phyloP scores from a whole-genome alignment of 306 rosid genomes.

The Vicia villosa region DNA sequence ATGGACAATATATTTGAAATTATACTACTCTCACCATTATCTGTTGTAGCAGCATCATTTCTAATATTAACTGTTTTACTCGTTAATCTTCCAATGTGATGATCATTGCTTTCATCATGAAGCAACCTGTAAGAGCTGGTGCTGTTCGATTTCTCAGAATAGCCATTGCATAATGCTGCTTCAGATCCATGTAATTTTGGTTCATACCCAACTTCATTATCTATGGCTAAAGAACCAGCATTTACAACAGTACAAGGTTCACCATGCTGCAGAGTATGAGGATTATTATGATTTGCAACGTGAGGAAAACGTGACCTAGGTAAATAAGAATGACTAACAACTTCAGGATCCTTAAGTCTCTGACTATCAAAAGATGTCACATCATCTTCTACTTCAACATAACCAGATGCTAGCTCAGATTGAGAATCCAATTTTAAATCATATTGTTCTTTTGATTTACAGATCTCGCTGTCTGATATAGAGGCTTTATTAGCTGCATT shows the following conservation, averaged over 20 bases:
- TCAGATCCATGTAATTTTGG: conserved; percentile 47
- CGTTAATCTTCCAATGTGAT: conserved; percentile 46
- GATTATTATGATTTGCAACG: conserved; percentile 42
- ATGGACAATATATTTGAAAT: conserved; percentile 87
- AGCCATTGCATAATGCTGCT: conserved; percentile 48
- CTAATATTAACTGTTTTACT: conserved; percentile 51
- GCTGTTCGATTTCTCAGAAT: conserved; percentile 50
- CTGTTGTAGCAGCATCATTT: conserved; percentile 45
- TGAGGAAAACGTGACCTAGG: conserved; percentile 46
- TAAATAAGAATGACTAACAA: conserved; percentile 52
- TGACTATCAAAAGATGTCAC: conserved; percentile 67
- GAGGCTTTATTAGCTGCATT: conserved; percentile 42
- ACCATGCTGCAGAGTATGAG: conserved; percentile 42
- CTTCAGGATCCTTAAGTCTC: conserved; percentile 86
- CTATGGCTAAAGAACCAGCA: conserved; percentile 47
- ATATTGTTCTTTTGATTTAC: conserved; percentile 45
- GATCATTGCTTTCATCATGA: conserved; percentile 52
- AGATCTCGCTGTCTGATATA: conserved; percentile 37
- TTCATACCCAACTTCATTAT: conserved; percentile 45
- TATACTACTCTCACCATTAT: conserved; percentile 85
- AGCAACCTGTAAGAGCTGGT: conserved; percentile 53
- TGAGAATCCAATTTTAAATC: conserved; percentile 55
- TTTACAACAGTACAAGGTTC: conserved; percentile 45
- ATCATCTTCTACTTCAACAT: conserved; percentile 74
- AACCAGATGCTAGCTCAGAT: conserved; percentile 35